Evolutionary conservation across 352 stramenopile species (phyloP).

Genomic region (Phytophthora aleatoria): DNA sequence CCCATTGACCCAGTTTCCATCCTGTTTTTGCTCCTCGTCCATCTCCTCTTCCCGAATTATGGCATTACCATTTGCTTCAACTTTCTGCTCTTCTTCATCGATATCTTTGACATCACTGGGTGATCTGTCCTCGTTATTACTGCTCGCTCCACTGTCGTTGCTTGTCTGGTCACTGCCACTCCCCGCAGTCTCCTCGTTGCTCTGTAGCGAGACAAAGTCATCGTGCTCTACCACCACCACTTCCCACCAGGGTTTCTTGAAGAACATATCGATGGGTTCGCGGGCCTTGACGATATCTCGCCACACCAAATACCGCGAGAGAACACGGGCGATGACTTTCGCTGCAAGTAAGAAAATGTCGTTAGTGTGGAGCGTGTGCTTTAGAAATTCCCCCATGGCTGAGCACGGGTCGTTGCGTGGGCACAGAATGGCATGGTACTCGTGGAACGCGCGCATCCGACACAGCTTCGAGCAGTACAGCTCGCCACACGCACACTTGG

Average conservation of each 20-base stretch:
- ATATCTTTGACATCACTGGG: conserved; percentile 33
- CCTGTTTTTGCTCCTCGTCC: conserved; percentile 20
- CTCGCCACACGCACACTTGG: conserved; percentile 70
- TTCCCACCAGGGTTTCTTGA: conserved; percentile 92
- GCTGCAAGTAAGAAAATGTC: conserved; percentile 92
- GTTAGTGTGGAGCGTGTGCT: conserved; percentile 87
- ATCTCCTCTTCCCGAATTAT: not conserved
- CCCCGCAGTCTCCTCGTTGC: conserved; percentile 7
- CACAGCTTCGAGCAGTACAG: conserved; percentile 88
- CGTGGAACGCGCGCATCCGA: conserved; percentile 62
- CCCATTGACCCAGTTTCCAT: conserved; percentile 9
- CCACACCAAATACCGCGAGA: conserved; percentile 62
- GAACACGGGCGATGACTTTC: conserved; percentile 81
- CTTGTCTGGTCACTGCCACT: conserved; percentile 32
- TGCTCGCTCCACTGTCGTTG: conserved; percentile 26
- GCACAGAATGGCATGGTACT: conserved; percentile 84
- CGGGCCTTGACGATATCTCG: conserved; percentile 61
- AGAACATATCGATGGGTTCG: conserved; percentile 88
- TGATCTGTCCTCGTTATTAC: conserved; percentile 26
- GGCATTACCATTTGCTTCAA: not conserved
- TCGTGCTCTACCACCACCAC: conserved; percentile 70
- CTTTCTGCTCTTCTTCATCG: conserved; percentile 21
- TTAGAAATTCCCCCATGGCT: conserved; percentile 65
- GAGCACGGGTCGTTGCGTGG: conserved; percentile 60
- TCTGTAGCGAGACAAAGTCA: conserved; percentile 37